phyloP scores from a whole-genome alignment of 2,329 filamentous ascomycete species.

The Pseudogymnoascus sp. region DNA sequence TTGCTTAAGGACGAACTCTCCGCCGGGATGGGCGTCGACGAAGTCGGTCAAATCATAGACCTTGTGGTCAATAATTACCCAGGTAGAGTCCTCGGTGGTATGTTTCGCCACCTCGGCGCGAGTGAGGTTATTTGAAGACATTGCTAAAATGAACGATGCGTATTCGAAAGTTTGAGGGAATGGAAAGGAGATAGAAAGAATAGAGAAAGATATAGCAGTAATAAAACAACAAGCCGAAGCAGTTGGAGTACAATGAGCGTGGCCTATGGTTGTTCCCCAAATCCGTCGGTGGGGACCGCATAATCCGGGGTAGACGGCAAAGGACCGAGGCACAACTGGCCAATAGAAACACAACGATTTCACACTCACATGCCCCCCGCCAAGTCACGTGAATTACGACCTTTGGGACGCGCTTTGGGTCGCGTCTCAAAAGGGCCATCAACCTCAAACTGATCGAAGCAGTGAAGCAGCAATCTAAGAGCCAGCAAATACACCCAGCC shows the following conservation, averaged over 20 bases:
- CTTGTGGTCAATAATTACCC: slow-evolving; percentile 80
- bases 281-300: neutral
- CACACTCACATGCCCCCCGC: slow-evolving; percentile 2
- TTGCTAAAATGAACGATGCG: slow-evolving; percentile 12
- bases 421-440: neutral
- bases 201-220: neutral
- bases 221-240: neutral
- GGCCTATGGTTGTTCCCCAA: neutral
- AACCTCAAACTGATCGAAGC: neutral
- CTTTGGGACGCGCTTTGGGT: neutral
- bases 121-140: slow-evolving; percentile 33
- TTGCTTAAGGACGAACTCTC: slow-evolving; percentile 71
- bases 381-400: neutral
- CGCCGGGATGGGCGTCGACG: slow-evolving; percentile 77
- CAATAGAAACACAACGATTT: slow-evolving; percentile 2
- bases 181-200: neutral
- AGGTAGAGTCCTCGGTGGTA: slow-evolving; percentile 67
- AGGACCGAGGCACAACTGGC: neutral
- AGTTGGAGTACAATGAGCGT: too few relatives aligned
- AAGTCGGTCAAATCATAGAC: slow-evolving; percentile 87
- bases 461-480: neutral
- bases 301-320: neutral
- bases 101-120: slow-evolving; percentile 67
- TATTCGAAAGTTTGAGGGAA: neutral
- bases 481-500: neutral